Conservation (phyloP, 2,329 filamentous ascomycete species). For the Alternaria conjuncta region DNA sequence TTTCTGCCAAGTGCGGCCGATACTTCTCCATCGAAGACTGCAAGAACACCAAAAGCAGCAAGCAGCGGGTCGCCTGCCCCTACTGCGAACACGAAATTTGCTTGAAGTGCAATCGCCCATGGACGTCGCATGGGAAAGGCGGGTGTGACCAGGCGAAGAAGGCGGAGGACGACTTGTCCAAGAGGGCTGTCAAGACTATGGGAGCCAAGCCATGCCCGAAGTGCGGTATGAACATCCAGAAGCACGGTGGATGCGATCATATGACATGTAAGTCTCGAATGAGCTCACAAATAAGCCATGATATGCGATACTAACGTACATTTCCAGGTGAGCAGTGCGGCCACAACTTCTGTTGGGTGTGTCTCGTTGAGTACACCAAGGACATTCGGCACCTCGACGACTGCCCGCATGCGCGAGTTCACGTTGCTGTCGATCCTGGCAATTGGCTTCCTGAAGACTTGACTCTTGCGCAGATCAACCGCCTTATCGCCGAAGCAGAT, state of each 20-base stretch:
- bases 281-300: not conserved
- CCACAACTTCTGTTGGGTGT: slow-evolving; percentile 34
- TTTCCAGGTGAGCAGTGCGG: slow-evolving; percentile 18
- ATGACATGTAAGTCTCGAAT: slow-evolving; percentile 28
- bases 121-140: slow-evolving; percentile 14
- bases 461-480: slow-evolving; percentile 9
- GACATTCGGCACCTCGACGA: slow-evolving; percentile 5
- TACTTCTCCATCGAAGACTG: slow-evolving; percentile 35
- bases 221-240: slow-evolving; percentile 34
- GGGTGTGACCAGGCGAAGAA: slow-evolving; percentile 23
- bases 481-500: slow-evolving; percentile 1
- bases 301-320: not conserved
- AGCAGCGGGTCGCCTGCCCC: slow-evolving; percentile 28
- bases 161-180: slow-evolving; percentile 23
- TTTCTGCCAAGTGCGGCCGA: slow-evolving; percentile 23
- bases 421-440: slow-evolving; percentile 17
- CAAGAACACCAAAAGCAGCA: not conserved
- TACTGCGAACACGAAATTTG: slow-evolving; percentile 30
- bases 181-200: slow-evolving; percentile 22
- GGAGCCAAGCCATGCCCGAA: slow-evolving; percentile 36
- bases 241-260: slow-evolving; percentile 35
- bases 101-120: slow-evolving; percentile 27
- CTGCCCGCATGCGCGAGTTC: slow-evolving; percentile 14
- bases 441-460: slow-evolving; percentile 17
- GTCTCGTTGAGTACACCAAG: slow-evolving; percentile 14